A percentile compares a stretch with the other conserved stretches of the same genome.
phyloP scores from a whole-genome alignment of 129 eudicot genomes.

The Calendula officinalis region DNA sequence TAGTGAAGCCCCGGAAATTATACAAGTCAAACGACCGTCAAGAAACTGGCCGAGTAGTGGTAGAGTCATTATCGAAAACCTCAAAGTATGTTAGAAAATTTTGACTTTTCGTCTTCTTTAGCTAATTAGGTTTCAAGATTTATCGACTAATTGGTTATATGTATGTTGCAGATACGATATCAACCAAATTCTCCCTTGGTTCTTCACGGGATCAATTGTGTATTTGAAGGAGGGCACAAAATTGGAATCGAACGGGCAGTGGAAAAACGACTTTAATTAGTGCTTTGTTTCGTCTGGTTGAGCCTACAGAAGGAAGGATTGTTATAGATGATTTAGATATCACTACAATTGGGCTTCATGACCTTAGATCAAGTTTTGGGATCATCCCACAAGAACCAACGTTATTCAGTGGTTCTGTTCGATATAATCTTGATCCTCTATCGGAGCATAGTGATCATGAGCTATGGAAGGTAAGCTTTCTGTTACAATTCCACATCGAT shows the following conservation, averaged over 20 bases:
- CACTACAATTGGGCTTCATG: constrained; percentile 56
- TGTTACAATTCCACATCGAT: too few species aligned
- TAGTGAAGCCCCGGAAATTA: constrained; percentile 60
- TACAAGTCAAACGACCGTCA: constrained; percentile 46
- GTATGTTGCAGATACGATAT: constrained; percentile 49
- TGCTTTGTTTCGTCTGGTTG: constrained; percentile 63
- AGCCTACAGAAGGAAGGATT: constrained; percentile 58
- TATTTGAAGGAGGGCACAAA: constrained; percentile 57
- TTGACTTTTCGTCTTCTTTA: not conserved
- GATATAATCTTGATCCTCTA: constrained; percentile 63
- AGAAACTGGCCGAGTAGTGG: constrained; percentile 58
- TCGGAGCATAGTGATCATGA: constrained; percentile 47
- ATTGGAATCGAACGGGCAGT: constrained; percentile 49
- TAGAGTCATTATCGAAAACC: constrained; percentile 47
- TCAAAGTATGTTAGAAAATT: constrained; percentile 38
- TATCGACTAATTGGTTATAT: not conserved
- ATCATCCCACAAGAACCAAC: constrained; percentile 70
- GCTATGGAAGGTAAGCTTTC: constrained; percentile 52
- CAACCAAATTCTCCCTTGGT: constrained; percentile 48
- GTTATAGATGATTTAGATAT: constrained; percentile 52
- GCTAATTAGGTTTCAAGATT: not conserved
- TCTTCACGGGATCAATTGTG: constrained; percentile 54
- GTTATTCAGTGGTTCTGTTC: constrained; percentile 51
- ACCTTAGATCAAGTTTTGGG: constrained; percentile 56
- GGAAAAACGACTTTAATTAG: constrained; percentile 70